Conservation (phyloP, 2,329 filamentous ascomycete species). For the Venturia aucupariae region DNA sequence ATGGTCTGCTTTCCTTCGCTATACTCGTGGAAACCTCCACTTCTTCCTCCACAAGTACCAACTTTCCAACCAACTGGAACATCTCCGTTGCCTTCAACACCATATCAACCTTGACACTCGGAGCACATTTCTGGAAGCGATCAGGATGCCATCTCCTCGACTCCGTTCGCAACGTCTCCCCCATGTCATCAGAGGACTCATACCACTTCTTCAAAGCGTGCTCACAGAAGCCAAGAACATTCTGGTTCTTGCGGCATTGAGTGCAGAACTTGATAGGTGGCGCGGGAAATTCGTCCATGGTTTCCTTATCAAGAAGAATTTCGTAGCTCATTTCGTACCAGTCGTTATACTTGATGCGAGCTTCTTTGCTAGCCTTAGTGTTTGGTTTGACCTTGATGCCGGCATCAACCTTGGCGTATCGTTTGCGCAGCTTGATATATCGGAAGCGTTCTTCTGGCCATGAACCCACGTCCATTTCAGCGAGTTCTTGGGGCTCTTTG, state of each 20-base stretch:
- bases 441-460: constrained; percentile 10
- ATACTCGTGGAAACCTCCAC: not conserved
- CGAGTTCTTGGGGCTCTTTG: not conserved
- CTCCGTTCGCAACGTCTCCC: not conserved
- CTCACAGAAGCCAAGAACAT: not conserved
- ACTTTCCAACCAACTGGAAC: constrained; percentile 6
- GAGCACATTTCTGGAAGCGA: constrained; percentile 2
- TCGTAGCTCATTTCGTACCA: constrained; percentile 1
- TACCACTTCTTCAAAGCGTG: constrained; percentile 2
- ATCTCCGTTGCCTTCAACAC: not conserved
- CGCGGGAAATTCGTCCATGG: not conserved
- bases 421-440: not conserved
- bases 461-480: not conserved
- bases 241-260: not conserved
- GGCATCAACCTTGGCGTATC: not conserved
- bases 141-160: constrained; percentile 6
- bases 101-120: constrained; percentile 4
- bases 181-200: not conserved
- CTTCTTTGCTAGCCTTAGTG: not conserved
- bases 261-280: constrained; percentile 1
- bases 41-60: not conserved
- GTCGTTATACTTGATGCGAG: not conserved
- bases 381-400: not conserved
- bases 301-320: not conserved
- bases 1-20: not conserved